Conservation (phyloP, 495 filamentous ascomycete species). For the Venustampulla echinocandica region DNA sequence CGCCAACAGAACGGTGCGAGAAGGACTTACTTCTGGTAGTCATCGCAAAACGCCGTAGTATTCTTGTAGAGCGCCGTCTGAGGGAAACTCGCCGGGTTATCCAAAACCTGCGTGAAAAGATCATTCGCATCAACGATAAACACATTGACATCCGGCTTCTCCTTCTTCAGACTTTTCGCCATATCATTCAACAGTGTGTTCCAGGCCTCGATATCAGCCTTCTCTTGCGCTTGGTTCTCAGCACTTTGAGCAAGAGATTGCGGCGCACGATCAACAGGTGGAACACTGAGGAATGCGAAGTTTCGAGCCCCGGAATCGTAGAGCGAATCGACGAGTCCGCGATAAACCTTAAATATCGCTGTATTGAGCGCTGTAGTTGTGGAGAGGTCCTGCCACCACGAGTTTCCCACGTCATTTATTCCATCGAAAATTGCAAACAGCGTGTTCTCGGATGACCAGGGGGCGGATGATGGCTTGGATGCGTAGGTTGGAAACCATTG, state of each 20-base stretch:
- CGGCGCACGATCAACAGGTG: slow-evolving; percentile 39
- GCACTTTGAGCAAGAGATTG: background rate
- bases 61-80: slow-evolving; percentile 42
- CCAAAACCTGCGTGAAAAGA: slow-evolving; percentile 45
- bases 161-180: slow-evolving; percentile 28
- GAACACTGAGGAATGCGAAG: slow-evolving; percentile 44
- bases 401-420: slow-evolving; percentile 70
- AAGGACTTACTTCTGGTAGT: slow-evolving; percentile 44
- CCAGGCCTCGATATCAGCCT: slow-evolving; percentile 18
- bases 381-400: slow-evolving; percentile 35
- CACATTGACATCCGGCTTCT: slow-evolving; percentile 31
- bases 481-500: slow-evolving; percentile 25
- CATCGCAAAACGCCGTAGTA: slow-evolving; percentile 42
- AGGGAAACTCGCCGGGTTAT: slow-evolving; percentile 38
- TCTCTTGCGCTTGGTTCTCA: slow-evolving; percentile 9
- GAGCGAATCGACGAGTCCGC: slow-evolving; percentile 27
- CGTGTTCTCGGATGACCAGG: slow-evolving; percentile 51
- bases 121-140: slow-evolving; percentile 38
- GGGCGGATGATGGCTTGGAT: slow-evolving; percentile 30
- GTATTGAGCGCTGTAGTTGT: slow-evolving; percentile 16
- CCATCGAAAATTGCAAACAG: slow-evolving; percentile 70
- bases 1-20: background rate
- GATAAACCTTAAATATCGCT: slow-evolving; percentile 32
- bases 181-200: slow-evolving; percentile 29
- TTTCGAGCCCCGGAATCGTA: slow-evolving; percentile 36